Conservation (phyloP, 1,139 yeast species). For the Kluyveromyces sp. region DNA sequence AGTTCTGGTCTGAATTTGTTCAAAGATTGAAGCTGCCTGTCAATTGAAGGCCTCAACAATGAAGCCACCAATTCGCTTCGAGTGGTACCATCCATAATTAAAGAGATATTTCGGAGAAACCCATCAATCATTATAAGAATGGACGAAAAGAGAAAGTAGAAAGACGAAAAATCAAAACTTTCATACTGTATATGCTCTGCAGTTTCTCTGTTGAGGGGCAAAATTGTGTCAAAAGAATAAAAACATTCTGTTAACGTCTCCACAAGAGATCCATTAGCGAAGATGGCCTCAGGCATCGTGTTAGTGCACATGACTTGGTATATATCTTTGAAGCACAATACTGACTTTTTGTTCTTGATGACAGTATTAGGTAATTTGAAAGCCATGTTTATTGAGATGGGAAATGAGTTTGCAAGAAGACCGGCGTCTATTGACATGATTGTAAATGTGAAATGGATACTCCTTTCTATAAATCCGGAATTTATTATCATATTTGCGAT, state of each 20-base stretch:
- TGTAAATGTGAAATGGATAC: slow-evolving; percentile 36
- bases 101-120: slow-evolving; percentile 34
- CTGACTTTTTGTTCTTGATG: slow-evolving; percentile 73
- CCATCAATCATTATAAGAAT: slow-evolving; percentile 52
- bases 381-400: slow-evolving; percentile 44
- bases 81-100: slow-evolving; percentile 18
- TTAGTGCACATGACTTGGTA: slow-evolving; percentile 73
- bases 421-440: slow-evolving; percentile 60
- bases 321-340: slow-evolving; percentile 78
- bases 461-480: slow-evolving; percentile 43
- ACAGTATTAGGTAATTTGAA: slow-evolving; percentile 42
- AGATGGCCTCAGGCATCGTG: slow-evolving; percentile 42
- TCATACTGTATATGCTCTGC: slow-evolving; percentile 86
- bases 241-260: slow-evolving; percentile 51
- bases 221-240: slow-evolving; percentile 70
- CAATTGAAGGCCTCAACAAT: slow-evolving; percentile 17
- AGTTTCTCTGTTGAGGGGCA: slow-evolving; percentile 70
- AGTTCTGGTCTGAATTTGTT: slow-evolving; percentile 16
- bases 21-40: slow-evolving; percentile 19
- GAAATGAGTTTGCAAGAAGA: slow-evolving; percentile 59
- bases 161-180: slow-evolving; percentile 75
- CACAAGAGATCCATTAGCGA: slow-evolving; percentile 36
- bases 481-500: slow-evolving; percentile 63
- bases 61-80: slow-evolving; percentile 16
- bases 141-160: slow-evolving; percentile 63